Conservation (phyloP, 768 basidiomycete genomes). For the Rhodotorula taiwanensis region DNA sequence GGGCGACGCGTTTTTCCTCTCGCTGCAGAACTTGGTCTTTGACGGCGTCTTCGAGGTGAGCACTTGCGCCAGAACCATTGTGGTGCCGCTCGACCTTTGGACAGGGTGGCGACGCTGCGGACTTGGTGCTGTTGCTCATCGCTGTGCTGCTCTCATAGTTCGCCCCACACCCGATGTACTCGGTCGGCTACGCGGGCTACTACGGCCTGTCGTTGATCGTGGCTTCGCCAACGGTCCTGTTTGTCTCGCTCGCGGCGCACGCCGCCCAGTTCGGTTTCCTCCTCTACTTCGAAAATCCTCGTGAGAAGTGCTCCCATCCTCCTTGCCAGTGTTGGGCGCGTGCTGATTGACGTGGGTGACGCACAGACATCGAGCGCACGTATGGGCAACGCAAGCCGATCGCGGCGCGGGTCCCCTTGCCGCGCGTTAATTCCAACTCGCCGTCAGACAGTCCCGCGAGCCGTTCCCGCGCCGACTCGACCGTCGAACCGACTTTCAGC, state of each 20-base stretch:
- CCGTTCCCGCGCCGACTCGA: neutral
- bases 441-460: neutral
- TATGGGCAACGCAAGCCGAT: conserved; percentile 90
- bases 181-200: conserved; percentile 60
- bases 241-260: conserved; percentile 87
- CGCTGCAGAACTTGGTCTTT: conserved; percentile 65
- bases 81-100: too few relatives aligned
- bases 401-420: conserved; percentile 58
- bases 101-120: too few relatives aligned
- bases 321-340: too few relatives aligned
- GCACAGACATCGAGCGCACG: conserved; percentile 83
- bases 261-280: conserved; percentile 95
- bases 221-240: conserved; percentile 82
- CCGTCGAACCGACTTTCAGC: neutral
- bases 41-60: conserved; percentile 93
- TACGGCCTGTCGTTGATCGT: conserved; percentile 88
- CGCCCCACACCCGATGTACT: conserved; percentile 74
- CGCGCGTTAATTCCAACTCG: too few relatives aligned
- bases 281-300: conserved; percentile 92
- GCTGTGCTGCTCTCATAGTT: conserved; percentile 30
- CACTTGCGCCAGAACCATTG: neutral
- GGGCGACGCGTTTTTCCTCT: conserved; percentile 43
- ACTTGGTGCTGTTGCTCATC: neutral
- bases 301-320: conserved; percentile 54
- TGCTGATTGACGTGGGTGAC: too few relatives aligned